Percentiles rank a stretch among this genome's conserved stretches.
These are phyloP conservation scores for Apocynum venetum DNA, from an alignment of 257 asterid genomes.

Conservation along the genomic window DNA sequence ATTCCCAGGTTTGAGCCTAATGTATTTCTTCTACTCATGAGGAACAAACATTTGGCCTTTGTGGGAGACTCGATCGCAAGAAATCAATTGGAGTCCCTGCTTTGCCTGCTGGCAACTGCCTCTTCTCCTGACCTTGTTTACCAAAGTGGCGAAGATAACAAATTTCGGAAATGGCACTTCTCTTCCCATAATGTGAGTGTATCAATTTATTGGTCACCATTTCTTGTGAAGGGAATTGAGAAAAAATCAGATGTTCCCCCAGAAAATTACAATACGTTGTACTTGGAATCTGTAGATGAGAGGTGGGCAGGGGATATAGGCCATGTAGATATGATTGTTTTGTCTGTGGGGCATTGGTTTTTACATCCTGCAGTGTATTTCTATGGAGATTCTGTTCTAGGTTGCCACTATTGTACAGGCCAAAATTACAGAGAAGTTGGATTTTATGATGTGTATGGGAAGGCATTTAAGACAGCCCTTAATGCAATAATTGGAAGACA, in stretches of 20 bases:
- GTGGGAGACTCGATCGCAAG: constrained; percentile 88
- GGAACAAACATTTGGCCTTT: constrained; percentile 64
- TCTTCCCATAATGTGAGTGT: constrained; percentile 39
- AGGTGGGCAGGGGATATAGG: constrained; percentile 54
- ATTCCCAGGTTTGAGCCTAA: constrained; percentile 60
- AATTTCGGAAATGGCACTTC: constrained; percentile 62
- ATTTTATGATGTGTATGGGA: constrained; percentile 46
- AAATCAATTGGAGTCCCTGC: constrained; percentile 71
- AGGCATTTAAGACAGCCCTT: constrained; percentile 50
- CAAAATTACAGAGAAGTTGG: constrained; percentile 54
- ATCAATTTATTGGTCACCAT: constrained; percentile 83
- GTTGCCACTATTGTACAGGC: constrained; percentile 49
- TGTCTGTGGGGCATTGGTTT: constrained; percentile 76
- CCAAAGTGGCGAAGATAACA: constrained; percentile 47
- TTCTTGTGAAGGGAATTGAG: constrained; percentile 64
- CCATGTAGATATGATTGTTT: constrained; percentile 42
- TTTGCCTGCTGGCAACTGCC: constrained; percentile 51
- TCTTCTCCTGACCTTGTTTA: constrained; percentile 47
- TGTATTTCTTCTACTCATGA: constrained; percentile 43
- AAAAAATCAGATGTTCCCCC: constrained; percentile 18
- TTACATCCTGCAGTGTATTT: constrained; percentile 43
- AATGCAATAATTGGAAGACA: constrained; percentile 24
- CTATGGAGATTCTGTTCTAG: constrained; percentile 35
- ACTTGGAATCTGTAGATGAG: constrained; percentile 53
- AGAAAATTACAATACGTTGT: constrained; percentile 35